Evolutionary conservation across 2,329 filamentous ascomycete genomes (phyloP), one percentile per base, ranked within the genome.

Genomic region (Gaeumannomyces tritici): DNA sequence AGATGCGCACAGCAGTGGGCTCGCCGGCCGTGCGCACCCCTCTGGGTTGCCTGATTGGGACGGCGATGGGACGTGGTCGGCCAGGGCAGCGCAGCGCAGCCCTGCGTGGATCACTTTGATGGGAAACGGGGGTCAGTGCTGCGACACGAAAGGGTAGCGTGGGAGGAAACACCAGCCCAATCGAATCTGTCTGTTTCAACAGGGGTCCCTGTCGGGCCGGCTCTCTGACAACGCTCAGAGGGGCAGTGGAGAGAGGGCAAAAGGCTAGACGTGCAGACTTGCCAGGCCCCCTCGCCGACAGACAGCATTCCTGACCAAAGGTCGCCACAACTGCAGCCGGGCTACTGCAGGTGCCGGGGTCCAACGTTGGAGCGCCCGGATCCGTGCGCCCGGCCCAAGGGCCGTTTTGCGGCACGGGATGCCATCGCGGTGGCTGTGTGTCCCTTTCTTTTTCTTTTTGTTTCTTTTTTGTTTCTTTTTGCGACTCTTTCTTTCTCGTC

Each of bases 301-400:
- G 21, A 24, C 35, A 6, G 13, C 35, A 42, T 42, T 26, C 55
- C 26, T 18, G 54, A 24, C 54, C 54, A 55, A 55, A n/a, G 54
- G 54, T 13, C 3, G 24, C 26, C 28, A 29, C 55, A 21, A 7
- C 26, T 58, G 56, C 27, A 58, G 29, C 21, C 4, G 18, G 27
- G 56, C 56, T 58, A 58, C 56, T 58, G 56, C 56, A 58, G 21
- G 56, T 24, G 56, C 56, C 42, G 21, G 56, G 56, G 56, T 29
- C 56, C 27, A 58, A 29, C 28, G 56, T 58, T 58, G 42, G 56
- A 58, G 24, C 56, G 56, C 56, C 56, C 56, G 56, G 56, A 58
- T 58, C 56, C 56, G 56, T 58, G 56, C 56, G 56, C 12, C 42
- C n/a, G 18, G 42, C 42, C 21, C 21, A 51, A 24, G 42, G 42